Base-by-base conservation (phyloP, 371 early-diverging fungal species). In the Rhizopus arrhizus region DNA sequence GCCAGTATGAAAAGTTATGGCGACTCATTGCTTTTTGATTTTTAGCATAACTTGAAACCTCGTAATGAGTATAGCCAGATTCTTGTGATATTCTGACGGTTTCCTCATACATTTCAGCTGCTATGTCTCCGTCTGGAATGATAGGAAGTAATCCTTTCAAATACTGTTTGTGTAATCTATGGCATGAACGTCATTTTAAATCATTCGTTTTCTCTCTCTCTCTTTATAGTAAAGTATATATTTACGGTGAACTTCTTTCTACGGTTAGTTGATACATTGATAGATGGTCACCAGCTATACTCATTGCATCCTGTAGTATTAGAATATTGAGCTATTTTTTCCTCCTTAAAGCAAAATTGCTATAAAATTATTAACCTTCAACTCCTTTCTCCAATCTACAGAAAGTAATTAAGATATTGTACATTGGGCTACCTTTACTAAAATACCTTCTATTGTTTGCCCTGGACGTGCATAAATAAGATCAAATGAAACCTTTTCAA, bases 1-100 rank as follows among this genome's bases (percentile, higher is more conserved):
- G 77, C 95, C 95, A 95, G 70, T 95, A 95, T 0, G 85, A 81
- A 64, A 70, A 82, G 63, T 95, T 95, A 66, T 95, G 95, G 34
- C 62, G 59, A 56, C 91, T 85, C 43, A 89, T 83, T 11, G 82
- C 77, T 0, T 35, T 46, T 5, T 55, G 45, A 16, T 61, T 57
- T 43, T 69, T 64, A 0, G 86, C 85, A 68, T 90, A 95, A 41
- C 84, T 92, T 7, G 93, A 93, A 2, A 95, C 93, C 63, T 95
- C 95, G 64, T 95, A 95, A 56, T 94, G 94, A 2, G 74, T 40
- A 66, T 87, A 89, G 0, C 90, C 91, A 49, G 69, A 68, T 5
- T 63, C 54, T 0, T 55, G 47, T 9, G 84, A 78, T 15, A 77
- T 60, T 62, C 71, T 61, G 12, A 86, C 72, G 2, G 90, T 84